Evolutionary conservation across 441 rosid genomes (phyloP).

Genomic region (Mallotus japonicus): DNA sequence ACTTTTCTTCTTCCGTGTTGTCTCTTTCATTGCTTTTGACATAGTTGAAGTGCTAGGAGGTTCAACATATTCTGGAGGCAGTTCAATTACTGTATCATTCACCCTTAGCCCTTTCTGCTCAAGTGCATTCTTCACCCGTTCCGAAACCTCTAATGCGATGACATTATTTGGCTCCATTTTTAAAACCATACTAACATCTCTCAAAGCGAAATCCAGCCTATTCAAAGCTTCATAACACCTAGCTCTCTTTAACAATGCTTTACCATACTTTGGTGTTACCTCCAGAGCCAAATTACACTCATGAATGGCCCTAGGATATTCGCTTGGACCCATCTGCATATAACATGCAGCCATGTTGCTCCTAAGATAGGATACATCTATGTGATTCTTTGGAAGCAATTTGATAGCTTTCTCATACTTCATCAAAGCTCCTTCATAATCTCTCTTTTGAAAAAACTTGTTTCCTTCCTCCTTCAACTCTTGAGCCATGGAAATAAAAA

Average conservation of each 20-base stretch:
- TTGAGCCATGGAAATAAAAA: slow-evolving; percentile 72
- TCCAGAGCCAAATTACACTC: slow-evolving; percentile 81
- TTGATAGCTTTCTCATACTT: slow-evolving; percentile 89
- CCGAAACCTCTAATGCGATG: slow-evolving; percentile 63
- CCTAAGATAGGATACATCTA: slow-evolving; percentile 72
- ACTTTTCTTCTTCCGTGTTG: slow-evolving; percentile 35
- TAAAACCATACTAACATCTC: slow-evolving; percentile 70
- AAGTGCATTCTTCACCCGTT: slow-evolving; percentile 57
- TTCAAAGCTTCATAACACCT: slow-evolving; percentile 83
- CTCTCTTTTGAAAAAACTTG: slow-evolving; percentile 72
- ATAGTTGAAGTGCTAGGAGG: slow-evolving; percentile 27
- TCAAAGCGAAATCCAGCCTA: slow-evolving; percentile 71
- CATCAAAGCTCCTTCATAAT: slow-evolving; percentile 84
- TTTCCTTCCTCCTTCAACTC: slow-evolving; percentile 97
- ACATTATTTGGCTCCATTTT: slow-evolving; percentile 72
- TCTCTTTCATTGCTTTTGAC: slow-evolving; percentile 28
- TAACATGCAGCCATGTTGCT: slow-evolving; percentile 91
- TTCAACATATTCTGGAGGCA: slow-evolving; percentile 39
- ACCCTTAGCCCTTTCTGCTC: slow-evolving; percentile 59
- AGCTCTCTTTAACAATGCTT: slow-evolving; percentile 82
- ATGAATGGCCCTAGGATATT: slow-evolving; percentile 78
- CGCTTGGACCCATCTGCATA: slow-evolving; percentile 89
- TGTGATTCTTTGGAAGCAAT: slow-evolving; percentile 67
- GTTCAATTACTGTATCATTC: slow-evolving; percentile 58
- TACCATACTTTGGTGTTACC: slow-evolving; percentile 79